Percentiles rank a stretch among this genome's conserved stretches.
Conservation (phyloP, 2,329 filamentous ascomycete species). For the Colletotrichum simmondsii region DNA sequence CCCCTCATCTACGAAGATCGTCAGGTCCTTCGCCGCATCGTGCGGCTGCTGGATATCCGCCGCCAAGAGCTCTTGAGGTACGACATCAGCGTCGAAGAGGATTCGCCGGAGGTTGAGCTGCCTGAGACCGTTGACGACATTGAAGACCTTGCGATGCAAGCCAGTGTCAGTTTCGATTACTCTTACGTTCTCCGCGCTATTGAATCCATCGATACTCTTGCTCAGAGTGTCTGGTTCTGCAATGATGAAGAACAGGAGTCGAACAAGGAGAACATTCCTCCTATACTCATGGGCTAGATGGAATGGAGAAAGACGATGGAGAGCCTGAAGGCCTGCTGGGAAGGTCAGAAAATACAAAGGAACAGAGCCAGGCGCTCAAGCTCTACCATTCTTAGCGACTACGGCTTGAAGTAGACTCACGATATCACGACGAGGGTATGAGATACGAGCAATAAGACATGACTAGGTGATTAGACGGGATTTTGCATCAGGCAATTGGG, state of each 20-base stretch:
- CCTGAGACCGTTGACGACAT: not conserved
- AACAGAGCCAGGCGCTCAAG: not conserved
- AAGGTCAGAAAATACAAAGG: fast-evolving
- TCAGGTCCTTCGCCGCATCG: not conserved
- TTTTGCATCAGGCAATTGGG: not conserved
- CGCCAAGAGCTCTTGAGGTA: not conserved
- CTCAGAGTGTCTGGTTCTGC: not conserved
- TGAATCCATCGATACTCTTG: not conserved
- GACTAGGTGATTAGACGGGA: not conserved
- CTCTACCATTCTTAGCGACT: not conserved
- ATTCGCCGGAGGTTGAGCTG: not conserved
- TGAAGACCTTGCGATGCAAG: not conserved
- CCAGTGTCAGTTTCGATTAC: not conserved
- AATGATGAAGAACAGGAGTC: not conserved
- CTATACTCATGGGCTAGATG: not conserved
- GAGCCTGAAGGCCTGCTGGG: not conserved
- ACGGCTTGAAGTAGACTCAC: not conserved
- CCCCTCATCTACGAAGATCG: not conserved
- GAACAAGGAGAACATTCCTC: not conserved
- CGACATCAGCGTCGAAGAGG: constrained; percentile 2
- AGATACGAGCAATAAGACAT: not conserved
- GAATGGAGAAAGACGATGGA: not conserved
- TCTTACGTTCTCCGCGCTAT: not conserved
- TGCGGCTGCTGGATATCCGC: not conserved
- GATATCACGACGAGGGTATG: not conserved